A percentile compares a stretch with the other conserved stretches of the same genome.
Evolutionary conservation across 495 filamentous ascomycete species (phyloP).

Genomic region (Bacidia gigantensis): DNA sequence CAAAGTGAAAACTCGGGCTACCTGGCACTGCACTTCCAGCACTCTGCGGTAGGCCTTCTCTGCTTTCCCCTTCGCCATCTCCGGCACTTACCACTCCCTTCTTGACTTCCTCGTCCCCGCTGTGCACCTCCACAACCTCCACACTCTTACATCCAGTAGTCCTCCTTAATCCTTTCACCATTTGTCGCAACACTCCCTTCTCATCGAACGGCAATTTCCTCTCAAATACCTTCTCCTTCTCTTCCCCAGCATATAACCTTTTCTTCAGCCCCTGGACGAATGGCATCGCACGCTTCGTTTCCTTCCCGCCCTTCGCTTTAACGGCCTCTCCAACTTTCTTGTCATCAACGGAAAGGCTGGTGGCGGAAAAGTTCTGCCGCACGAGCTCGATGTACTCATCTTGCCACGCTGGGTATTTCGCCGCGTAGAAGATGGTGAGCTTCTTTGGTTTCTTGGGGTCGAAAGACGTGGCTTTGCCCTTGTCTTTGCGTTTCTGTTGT

Average conservation of each 20-base stretch:
- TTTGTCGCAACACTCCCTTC: slow-evolving; percentile 48
- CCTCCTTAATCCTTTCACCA: slow-evolving; percentile 43
- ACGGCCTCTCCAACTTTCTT: slow-evolving; percentile 64
- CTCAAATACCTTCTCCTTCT: slow-evolving; percentile 53
- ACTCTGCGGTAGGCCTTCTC: slow-evolving; percentile 34
- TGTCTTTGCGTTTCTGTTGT: slow-evolving; percentile 68
- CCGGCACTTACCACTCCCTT: slow-evolving; percentile 45
- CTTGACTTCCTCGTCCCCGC: slow-evolving; percentile 51
- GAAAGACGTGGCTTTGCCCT: slow-evolving; percentile 69
- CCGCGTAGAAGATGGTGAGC: slow-evolving; percentile 73
- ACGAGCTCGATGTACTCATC: slow-evolving; percentile 78
- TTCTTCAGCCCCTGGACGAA: slow-evolving; percentile 83
- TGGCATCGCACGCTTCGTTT: slow-evolving; percentile 97
- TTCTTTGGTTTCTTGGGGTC: slow-evolving; percentile 85
- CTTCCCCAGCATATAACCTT: slow-evolving; percentile 47
- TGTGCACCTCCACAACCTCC: slow-evolving; percentile 53
- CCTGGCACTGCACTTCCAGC: slow-evolving; percentile 69
- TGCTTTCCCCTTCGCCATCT: slow-evolving; percentile 38
- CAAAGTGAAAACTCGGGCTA: slow-evolving; percentile 60
- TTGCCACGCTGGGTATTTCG: slow-evolving; percentile 76
- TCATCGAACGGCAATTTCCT: slow-evolving; percentile 81
- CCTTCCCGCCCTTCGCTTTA: slow-evolving; percentile 71
- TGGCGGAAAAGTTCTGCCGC: slow-evolving; percentile 44
- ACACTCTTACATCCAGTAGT: slow-evolving; percentile 54
- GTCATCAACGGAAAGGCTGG: slow-evolving; percentile 49